Evolutionary conservation across 2,329 filamentous ascomycete species (phyloP), one percentile per base, ranked within the genome.

Genomic region (Apiospora kogelbergensis): DNA sequence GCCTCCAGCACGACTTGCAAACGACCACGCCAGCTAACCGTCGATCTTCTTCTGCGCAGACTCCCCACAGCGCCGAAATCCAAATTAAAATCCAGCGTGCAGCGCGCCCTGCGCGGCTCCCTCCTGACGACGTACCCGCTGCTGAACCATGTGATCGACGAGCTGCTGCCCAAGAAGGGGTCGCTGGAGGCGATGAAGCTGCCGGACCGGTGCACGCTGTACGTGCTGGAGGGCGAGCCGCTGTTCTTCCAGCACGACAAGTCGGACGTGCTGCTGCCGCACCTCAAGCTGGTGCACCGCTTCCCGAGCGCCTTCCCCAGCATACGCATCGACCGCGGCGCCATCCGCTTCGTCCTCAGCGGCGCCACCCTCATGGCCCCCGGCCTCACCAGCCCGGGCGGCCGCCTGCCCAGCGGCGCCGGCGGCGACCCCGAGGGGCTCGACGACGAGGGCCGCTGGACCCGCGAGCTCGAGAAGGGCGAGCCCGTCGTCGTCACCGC

Each of bases 291-390:
- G 76, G 90, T 99, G 45, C 96, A 99, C 85, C 89, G 91, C 74
- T 98, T 95, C 83, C 96, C 96, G 11, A 84, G 89, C 74, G 92
- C 90, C 70, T 95, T 99, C 80, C 91, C 93, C 22, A 91, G 89
- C 67, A 86, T 99, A 69, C 91, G 95, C 70, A 97, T 98, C 80
- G 96, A 99, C 81, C 90, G 96, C 65, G 96, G 96, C 71, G 96
- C 96, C 6, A 98, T 99, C 77, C 93, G 96, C 71, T 99, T 99
- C 82, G 95, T 99, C 33, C 88, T 99, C 1, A 93, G 90, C 0
- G 96, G 96, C 60, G 96, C 96, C 0, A 94, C 95, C 17, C 90
- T 99, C 72, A 99, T 99, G 96, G 95, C 94, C 1, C 96, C 96
- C 0, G 96, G 96, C 0, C 81, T 99, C 74, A 99, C 96, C 37